Evolutionary conservation across 83 land plant species (phyloP).

Genomic region (Diphasiastrum complanatum): DNA sequence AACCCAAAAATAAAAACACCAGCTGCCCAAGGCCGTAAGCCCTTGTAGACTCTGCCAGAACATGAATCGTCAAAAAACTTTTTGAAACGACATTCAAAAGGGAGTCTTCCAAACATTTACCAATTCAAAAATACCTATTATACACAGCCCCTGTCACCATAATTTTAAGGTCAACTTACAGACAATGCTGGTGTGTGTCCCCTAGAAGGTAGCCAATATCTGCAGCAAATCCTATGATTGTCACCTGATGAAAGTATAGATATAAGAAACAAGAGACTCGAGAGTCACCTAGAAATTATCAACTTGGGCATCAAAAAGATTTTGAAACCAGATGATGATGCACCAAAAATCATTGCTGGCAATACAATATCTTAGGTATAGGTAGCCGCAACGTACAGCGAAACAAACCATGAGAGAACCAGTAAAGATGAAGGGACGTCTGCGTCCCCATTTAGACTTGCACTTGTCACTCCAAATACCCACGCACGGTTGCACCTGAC

Average conservation of each 20-base stretch:
- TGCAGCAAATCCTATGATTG: conserved; percentile 91
- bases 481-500: conserved; percentile 93
- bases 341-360: too few relatives aligned
- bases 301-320: too few relatives aligned
- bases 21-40: conserved; percentile 75
- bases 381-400: conserved; percentile 80
- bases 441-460: conserved; percentile 75
- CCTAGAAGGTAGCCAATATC: conserved; percentile 88
- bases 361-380: too few relatives aligned
- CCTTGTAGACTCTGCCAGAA: conserved; percentile 48
- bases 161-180: too few relatives aligned
- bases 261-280: too few relatives aligned
- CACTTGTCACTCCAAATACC: conserved; percentile 99
- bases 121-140: too few relatives aligned
- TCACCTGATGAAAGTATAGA: conserved; percentile 47
- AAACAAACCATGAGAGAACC: conserved; percentile 75
- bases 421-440: conserved; percentile 74
- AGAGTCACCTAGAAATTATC: too few relatives aligned
- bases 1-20: conserved; percentile 84
- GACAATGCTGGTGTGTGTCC: conserved; percentile 85
- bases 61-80: conserved; percentile 3
- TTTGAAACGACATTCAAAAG: too few relatives aligned
- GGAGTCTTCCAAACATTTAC: too few relatives aligned
- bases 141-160: too few relatives aligned
- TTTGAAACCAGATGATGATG: too few relatives aligned